phyloP scores from a whole-genome alignment of 441 rosid genomes.

The Arabidopsis hybrid region DNA sequence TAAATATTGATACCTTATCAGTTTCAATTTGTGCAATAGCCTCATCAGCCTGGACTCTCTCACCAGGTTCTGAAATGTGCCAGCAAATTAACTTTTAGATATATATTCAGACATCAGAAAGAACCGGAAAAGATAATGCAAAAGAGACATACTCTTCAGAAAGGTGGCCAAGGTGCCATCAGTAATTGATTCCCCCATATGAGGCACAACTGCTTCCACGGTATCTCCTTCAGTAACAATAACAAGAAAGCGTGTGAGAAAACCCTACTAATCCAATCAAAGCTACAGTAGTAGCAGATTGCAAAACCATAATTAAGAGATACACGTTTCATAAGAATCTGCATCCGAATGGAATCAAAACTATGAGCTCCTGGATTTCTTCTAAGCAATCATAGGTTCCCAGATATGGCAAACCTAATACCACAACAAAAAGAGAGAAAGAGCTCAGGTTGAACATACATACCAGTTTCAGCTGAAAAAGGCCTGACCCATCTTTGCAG shows the following conservation, averaged over 20 bases:
- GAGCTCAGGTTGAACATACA: conserved; percentile 24
- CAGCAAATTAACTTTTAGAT: conserved; percentile 26
- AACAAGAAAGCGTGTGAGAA: conserved; percentile 26
- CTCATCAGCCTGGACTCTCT: conserved; percentile 88
- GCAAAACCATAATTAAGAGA: background rate
- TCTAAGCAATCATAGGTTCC: conserved; percentile 6
- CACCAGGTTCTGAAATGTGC: conserved; percentile 82
- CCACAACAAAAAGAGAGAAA: conserved; percentile 13
- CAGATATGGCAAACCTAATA: conserved; percentile 3
- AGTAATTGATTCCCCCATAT: conserved; percentile 96
- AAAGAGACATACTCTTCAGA: conserved; percentile 72
- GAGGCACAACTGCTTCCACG: conserved; percentile 90
- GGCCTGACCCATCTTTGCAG: conserved; percentile 60
- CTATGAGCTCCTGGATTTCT: background rate
- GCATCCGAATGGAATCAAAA: conserved; percentile 9
- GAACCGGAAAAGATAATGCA: conserved; percentile 18
- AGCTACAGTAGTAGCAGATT: background rate
- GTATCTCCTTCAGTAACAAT: conserved; percentile 63
- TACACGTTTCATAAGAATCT: conserved; percentile 3
- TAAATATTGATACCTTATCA: conserved; percentile 67
- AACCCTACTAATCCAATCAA: background rate
- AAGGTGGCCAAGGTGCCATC: conserved; percentile 93
- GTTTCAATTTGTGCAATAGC: conserved; percentile 97
- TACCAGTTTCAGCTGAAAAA: conserved; percentile 86
- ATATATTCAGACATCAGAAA: background rate